These are phyloP conservation scores for Fagus sylvatica DNA, from an alignment of 306 rosid genomes.

Conservation along the genomic window DNA sequence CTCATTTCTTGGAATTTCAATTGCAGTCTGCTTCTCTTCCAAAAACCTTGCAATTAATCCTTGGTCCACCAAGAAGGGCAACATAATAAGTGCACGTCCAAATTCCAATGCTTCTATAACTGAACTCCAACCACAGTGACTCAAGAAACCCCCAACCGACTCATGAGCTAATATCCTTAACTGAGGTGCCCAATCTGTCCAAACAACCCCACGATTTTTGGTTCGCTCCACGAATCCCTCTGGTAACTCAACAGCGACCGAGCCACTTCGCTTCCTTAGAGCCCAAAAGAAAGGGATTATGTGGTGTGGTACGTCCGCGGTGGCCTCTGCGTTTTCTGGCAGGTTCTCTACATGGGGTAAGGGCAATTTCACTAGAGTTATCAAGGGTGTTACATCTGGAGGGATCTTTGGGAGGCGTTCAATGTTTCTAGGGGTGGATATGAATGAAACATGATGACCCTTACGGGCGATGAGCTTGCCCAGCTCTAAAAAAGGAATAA, in stretches of 20 bases:
- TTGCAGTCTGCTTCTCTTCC: constrained; percentile 33
- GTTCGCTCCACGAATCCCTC: constrained; percentile 49
- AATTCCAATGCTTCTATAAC: constrained; percentile 26
- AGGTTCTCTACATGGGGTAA: constrained; percentile 35
- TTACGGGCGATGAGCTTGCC: constrained; percentile 57
- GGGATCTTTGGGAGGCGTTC: constrained; percentile 53
- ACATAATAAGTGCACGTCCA: constrained; percentile 17
- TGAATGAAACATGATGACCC: too few species aligned
- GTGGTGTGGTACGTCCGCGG: constrained; percentile 43
- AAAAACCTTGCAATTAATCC: constrained; percentile 24
- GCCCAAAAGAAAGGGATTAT: constrained; percentile 58
- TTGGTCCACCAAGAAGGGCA: constrained; percentile 26
- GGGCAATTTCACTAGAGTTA: constrained; percentile 41
- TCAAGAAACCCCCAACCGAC: constrained; percentile 49
- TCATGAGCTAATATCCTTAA: constrained; percentile 46
- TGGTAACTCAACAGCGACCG: constrained; percentile 31
- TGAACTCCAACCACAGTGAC: constrained; percentile 61
- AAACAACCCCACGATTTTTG: constrained; percentile 41
- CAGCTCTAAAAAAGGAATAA: constrained; percentile 42
- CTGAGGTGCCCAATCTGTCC: constrained; percentile 60
- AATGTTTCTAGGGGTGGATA: constrained; percentile 52
- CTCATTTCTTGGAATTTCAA: constrained; percentile 29
- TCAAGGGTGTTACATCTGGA: constrained; percentile 18
- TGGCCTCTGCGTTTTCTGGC: constrained; percentile 43
- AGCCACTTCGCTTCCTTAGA: constrained; percentile 23